phyloP scores from a whole-genome alignment of 179 eudicot genomes.

The Silene coronaria region DNA sequence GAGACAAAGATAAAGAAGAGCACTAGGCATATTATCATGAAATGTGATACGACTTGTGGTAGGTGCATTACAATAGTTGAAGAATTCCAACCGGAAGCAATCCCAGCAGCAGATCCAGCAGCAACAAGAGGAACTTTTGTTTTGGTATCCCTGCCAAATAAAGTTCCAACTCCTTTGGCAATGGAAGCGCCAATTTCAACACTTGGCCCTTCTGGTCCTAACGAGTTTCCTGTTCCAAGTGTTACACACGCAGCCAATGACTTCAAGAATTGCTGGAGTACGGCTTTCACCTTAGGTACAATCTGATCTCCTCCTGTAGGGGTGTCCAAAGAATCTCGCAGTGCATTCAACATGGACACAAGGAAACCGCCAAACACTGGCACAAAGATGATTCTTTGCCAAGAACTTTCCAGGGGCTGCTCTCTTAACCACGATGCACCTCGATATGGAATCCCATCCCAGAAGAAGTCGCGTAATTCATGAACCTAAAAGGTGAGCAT shows the following conservation, averaged over 20 bases:
- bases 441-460: slow-evolving; percentile 76
- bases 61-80: slow-evolving; percentile 31
- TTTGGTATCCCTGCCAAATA: slow-evolving; percentile 39
- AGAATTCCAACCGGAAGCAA: slow-evolving; percentile 78
- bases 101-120: slow-evolving; percentile 98
- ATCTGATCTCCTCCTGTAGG: slow-evolving; percentile 34
- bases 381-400: slow-evolving; percentile 61
- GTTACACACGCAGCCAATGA: slow-evolving; percentile 83
- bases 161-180: slow-evolving; percentile 63
- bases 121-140: slow-evolving; percentile 74
- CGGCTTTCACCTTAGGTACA: slow-evolving; percentile 32
- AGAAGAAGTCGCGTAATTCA: slow-evolving; percentile 74
- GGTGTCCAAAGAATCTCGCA: slow-evolving; percentile 44
- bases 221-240: slow-evolving; percentile 90
- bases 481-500: slow-evolving; percentile 50
- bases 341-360: slow-evolving; percentile 55
- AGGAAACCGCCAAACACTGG: slow-evolving; percentile 78
- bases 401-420: slow-evolving; percentile 46
- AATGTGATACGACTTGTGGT: slow-evolving; percentile 7
- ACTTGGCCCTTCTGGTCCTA: slow-evolving; percentile 99
- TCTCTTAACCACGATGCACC: slow-evolving; percentile 97
- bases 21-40: neutral
- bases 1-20: neutral
- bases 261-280: slow-evolving; percentile 58
- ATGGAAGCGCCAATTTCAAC: slow-evolving; percentile 93